These are phyloP conservation scores for Backusella psychrophila DNA, from an alignment of 192 early-diverging fungal species.

Conservation along the genomic window DNA sequence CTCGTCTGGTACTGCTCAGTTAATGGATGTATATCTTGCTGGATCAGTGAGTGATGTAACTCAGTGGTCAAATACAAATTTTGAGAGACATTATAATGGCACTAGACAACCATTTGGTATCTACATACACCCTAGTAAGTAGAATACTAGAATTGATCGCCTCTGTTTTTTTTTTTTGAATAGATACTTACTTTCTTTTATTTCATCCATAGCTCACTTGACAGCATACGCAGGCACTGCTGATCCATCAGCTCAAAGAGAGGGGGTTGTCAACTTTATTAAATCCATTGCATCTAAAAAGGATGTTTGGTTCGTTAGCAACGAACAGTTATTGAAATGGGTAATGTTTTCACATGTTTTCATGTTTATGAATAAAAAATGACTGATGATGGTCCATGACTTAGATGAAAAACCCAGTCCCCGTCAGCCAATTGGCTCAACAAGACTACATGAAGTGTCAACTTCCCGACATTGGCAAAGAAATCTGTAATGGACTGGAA, in stretches of 20 bases:
- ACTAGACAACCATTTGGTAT: conserved; percentile 54
- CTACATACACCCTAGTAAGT: conserved; percentile 34
- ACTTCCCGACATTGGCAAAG: conserved; percentile 49
- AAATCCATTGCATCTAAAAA: conserved; percentile 43
- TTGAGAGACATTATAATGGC: conserved; percentile 48
- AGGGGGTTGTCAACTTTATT: conserved; percentile 48
- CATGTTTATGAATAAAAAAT: neutral
- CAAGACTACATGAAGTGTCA: conserved; percentile 66
- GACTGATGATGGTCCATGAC: neutral
- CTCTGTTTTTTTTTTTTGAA: no score
- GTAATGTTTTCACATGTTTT: conserved; percentile 1
- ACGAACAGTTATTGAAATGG: conserved; percentile 65
- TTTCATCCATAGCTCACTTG: conserved; percentile 31
- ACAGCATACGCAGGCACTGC: conserved; percentile 23
- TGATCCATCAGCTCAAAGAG: conserved; percentile 23
- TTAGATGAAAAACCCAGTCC: conserved; percentile 73
- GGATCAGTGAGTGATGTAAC: conserved; percentile 37
- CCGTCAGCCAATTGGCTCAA: conserved; percentile 53
- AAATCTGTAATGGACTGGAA: conserved; percentile 72
- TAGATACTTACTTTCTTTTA: neutral
- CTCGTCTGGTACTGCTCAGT: conserved; percentile 28
- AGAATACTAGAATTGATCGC: no score
- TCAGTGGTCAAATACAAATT: conserved; percentile 51
- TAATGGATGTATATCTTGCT: conserved; percentile 51
- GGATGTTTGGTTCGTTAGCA: conserved; percentile 73